Conservation (phyloP, 345 rosid genomes). For the Crucihimalaya himalaica region DNA sequence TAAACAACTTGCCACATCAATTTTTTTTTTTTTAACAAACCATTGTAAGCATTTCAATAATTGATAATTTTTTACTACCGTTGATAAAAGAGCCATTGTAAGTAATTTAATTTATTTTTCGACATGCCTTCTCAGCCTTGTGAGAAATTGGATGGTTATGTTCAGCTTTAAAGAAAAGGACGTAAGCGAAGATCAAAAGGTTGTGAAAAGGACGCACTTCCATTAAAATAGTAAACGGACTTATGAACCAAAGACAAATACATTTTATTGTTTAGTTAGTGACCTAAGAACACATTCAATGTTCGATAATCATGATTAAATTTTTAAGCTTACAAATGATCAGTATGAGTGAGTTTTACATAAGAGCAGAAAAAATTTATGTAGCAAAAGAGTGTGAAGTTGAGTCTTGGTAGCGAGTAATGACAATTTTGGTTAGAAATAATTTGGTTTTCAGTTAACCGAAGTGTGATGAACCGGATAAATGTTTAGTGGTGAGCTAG, state of each 20-base stretch:
- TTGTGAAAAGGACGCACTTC: constrained; percentile 40
- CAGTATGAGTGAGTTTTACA: neutral
- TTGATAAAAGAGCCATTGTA: no score
- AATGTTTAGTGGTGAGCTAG: neutral
- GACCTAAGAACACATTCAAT: neutral
- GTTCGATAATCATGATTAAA: neutral
- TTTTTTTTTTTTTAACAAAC: no score
- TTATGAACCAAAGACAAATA: constrained; percentile 15
- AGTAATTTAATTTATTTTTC: neutral
- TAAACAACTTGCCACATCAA: no score
- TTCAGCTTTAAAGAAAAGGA: constrained; percentile 14
- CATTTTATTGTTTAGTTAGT: constrained; percentile 5
- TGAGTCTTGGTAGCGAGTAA: neutral
- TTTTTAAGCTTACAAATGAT: neutral
- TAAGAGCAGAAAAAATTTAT: neutral
- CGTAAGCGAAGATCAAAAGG: constrained; percentile 28
- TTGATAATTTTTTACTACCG: no score
- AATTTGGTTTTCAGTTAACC: neutral
- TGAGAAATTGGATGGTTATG: constrained; percentile 21
- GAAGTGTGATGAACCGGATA: neutral
- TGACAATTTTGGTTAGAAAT: neutral
- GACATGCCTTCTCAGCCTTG: neutral
- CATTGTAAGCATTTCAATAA: no score
- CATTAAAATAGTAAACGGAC: constrained; percentile 20
- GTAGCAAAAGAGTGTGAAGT: neutral